These are phyloP conservation scores for Liriodendron chinense DNA, from an alignment of 164 flowering plant genomes.

Conservation along the genomic window DNA sequence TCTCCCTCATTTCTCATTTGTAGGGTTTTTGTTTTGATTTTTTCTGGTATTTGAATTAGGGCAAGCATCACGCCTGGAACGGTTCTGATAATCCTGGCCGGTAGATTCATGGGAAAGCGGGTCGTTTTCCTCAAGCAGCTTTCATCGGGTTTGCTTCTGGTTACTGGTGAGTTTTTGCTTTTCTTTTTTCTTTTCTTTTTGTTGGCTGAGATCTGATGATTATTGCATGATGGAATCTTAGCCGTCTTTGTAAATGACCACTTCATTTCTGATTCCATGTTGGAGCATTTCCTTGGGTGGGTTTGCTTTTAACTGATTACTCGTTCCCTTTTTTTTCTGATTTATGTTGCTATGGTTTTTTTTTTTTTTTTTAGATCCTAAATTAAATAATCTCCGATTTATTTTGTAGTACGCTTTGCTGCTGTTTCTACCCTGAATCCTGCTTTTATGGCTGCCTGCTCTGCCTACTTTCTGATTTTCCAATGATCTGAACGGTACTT, in stretches of 20 bases:
- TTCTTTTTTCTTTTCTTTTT: not conserved
- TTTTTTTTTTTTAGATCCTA: no score
- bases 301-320: not conserved
- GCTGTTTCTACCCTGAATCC: no score
- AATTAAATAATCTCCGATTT: no score
- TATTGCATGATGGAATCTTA: not conserved
- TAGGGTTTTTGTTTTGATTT: not conserved
- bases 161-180: slow-evolving; percentile 44
- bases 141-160: slow-evolving; percentile 67
- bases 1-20: no score
- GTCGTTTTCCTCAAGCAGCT: slow-evolving; percentile 83
- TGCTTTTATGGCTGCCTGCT: no score
- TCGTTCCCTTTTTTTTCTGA: not conserved
- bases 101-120: slow-evolving; percentile 83
- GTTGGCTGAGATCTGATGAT: not conserved
- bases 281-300: not conserved
- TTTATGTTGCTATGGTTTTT: no score
- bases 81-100: slow-evolving; percentile 64
- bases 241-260: not conserved
- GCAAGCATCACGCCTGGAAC: slow-evolving; percentile 70
- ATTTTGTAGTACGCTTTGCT: no score
- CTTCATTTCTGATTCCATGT: not conserved
- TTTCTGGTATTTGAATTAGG: slow-evolving; percentile 22
- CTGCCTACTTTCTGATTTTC: no score
- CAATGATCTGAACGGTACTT: no score